Percentiles rank a stretch among this genome's conserved stretches.
phyloP scores from a whole-genome alignment of 306 rosid genomes.

The Abrus pulchellus region DNA sequence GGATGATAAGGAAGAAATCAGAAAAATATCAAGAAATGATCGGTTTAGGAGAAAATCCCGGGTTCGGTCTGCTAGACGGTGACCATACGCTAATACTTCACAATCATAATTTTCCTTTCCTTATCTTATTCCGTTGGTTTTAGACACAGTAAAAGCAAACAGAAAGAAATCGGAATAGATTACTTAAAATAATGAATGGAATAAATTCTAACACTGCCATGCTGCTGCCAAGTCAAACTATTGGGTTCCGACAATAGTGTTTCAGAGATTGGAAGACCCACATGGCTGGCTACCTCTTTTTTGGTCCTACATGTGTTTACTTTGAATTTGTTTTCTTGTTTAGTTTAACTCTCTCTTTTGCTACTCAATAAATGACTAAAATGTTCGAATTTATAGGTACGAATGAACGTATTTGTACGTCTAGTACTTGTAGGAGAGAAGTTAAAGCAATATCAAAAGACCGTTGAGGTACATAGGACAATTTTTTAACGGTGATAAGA shows the following conservation, averaged over 20 bases:
- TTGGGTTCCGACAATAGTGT: slow-evolving; percentile 25
- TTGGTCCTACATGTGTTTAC: background rate
- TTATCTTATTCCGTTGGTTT: slow-evolving; percentile 18
- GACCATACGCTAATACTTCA: slow-evolving; percentile 75
- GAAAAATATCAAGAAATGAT: background rate
- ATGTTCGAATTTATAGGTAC: background rate
- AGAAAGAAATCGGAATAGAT: background rate
- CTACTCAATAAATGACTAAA: background rate
- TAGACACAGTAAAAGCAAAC: slow-evolving; percentile 11
- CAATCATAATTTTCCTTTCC: slow-evolving; percentile 22
- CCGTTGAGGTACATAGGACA: background rate
- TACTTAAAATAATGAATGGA: slow-evolving; percentile 29
- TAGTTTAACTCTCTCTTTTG: background rate
- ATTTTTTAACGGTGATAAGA: background rate
- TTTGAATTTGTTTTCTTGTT: background rate
- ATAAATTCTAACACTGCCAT: slow-evolving; percentile 40
- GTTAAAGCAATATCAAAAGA: background rate
- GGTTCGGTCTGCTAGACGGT: slow-evolving; percentile 51
- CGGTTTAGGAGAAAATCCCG: slow-evolving; percentile 42
- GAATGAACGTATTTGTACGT: background rate
- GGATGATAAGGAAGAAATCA: background rate
- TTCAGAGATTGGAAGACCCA: slow-evolving; percentile 33
- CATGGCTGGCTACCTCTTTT: background rate
- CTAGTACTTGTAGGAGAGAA: no score
- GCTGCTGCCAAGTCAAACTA: slow-evolving; percentile 32